Conservation (phyloP, 2,329 filamentous ascomycete genomes). For the Venturia asperata region DNA sequence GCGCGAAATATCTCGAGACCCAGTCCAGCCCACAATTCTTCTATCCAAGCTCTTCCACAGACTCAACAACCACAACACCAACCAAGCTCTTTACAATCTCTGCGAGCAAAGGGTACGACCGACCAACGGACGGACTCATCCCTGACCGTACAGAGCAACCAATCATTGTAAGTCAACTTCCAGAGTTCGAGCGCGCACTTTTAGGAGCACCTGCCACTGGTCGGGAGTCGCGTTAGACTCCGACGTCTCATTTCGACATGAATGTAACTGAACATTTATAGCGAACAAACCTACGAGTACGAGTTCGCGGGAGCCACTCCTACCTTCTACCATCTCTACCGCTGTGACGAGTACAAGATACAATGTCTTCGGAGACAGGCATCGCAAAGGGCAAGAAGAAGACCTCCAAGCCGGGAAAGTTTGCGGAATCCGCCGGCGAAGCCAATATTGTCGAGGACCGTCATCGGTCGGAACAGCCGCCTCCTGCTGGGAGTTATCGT, state of each 20-base stretch:
- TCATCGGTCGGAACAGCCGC: background rate
- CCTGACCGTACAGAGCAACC: background rate
- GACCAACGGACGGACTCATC: background rate
- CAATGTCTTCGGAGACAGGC: background rate
- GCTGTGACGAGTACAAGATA: background rate
- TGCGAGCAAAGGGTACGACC: background rate
- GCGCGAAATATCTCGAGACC: background rate
- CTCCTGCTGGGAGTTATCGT: background rate
- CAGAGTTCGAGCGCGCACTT: background rate
- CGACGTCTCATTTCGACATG: background rate
- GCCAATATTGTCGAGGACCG: background rate
- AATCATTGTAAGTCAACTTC: background rate
- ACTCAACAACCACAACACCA: background rate
- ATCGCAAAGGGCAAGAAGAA: background rate
- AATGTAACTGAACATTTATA: background rate
- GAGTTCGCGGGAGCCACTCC: background rate
- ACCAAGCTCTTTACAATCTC: background rate
- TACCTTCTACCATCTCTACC: background rate
- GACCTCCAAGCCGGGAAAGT: background rate
- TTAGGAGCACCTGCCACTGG: background rate
- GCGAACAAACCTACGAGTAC: background rate
- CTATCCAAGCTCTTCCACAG: background rate
- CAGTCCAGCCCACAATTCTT: background rate
- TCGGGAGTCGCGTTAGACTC: background rate
- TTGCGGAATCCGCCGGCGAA: background rate